Conservation (phyloP, 2,329 filamentous ascomycete genomes). For the Didymella arachidicola region DNA sequence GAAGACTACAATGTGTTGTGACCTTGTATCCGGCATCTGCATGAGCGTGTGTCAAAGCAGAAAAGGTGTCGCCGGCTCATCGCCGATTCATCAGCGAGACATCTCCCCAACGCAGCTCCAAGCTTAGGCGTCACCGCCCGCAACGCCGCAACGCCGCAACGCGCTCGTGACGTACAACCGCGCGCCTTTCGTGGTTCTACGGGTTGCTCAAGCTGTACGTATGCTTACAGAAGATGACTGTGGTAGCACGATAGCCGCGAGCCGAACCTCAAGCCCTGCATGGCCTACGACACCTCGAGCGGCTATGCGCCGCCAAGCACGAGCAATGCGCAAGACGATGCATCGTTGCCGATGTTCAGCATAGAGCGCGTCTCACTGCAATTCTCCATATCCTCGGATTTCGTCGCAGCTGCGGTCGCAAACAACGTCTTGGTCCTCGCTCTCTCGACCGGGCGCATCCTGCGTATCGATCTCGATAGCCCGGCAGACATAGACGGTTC, state of each 20-base stretch:
- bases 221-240: conserved; percentile 24
- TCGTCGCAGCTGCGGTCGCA: conserved; percentile 94
- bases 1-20: too few relatives aligned
- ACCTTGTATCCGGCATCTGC: too few relatives aligned
- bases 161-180: conserved; percentile 17
- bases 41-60: too few relatives aligned
- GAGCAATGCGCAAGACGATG: conserved; percentile 67
- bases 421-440: conserved; percentile 96
- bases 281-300: conserved; percentile 75
- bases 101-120: conserved; percentile 12
- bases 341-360: conserved; percentile 86
- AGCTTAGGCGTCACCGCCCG: conserved; percentile 26
- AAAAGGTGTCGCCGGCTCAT: not conserved
- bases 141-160: conserved; percentile 17
- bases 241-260: conserved; percentile 22
- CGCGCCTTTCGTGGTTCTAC: not conserved
- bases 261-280: conserved; percentile 45
- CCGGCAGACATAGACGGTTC: conserved; percentile 86
- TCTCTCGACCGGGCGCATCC: conserved; percentile 87
- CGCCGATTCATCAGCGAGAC: conserved; percentile 3
- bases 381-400: conserved; percentile 93
- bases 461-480: conserved; percentile 92
- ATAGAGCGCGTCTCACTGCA: conserved; percentile 91
- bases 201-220: conserved; percentile 22
- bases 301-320: conserved; percentile 76